Evolutionary conservation across 2,329 filamentous ascomycete genomes (phyloP).

Genomic region (Albophoma yamanashiensis): DNA sequence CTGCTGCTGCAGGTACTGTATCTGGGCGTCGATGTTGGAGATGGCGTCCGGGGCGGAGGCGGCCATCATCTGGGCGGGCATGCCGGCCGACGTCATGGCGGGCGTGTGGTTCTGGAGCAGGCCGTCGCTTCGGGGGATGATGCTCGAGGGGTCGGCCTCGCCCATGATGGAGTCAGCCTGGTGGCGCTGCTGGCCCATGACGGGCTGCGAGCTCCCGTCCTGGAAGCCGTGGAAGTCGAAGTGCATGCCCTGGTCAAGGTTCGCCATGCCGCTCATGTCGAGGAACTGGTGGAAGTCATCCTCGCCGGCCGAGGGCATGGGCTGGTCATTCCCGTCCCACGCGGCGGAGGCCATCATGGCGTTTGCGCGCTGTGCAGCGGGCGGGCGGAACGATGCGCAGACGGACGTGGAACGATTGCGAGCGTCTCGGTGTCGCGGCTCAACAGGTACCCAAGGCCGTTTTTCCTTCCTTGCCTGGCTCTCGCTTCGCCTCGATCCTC

Average conservation of each 20-base stretch:
- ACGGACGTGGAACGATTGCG: neutral
- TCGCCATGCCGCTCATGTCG: conserved; percentile 46
- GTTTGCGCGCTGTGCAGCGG: neutral
- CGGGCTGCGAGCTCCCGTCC: conserved; percentile 20
- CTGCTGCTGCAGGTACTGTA: conserved; percentile 55
- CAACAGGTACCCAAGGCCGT: neutral
- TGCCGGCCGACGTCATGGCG: conserved; percentile 35
- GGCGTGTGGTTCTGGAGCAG: conserved; percentile 35
- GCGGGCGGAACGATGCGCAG: neutral
- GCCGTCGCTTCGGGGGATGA: conserved; percentile 18
- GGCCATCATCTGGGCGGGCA: conserved; percentile 34
- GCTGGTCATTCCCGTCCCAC: conserved; percentile 49
- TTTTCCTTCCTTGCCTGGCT: neutral
- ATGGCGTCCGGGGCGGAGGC: conserved; percentile 37
- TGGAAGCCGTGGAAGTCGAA: conserved; percentile 52
- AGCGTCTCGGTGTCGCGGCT: neutral
- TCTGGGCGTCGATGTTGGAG: conserved; percentile 52
- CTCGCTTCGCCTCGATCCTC: neutral
- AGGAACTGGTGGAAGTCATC: conserved; percentile 57
- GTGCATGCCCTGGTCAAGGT: conserved; percentile 40
- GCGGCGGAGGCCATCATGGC: conserved; percentile 23
- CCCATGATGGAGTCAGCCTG: conserved; percentile 24
- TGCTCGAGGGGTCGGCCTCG: conserved; percentile 16
- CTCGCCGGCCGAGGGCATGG: conserved; percentile 37
- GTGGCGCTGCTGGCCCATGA: conserved; percentile 19